Percentiles rank a stretch among this genome's conserved stretches.
These are phyloP conservation scores for Curvularia eragrostidis DNA, from an alignment of 2,329 filamentous ascomycete genomes.

Conservation along the genomic window DNA sequence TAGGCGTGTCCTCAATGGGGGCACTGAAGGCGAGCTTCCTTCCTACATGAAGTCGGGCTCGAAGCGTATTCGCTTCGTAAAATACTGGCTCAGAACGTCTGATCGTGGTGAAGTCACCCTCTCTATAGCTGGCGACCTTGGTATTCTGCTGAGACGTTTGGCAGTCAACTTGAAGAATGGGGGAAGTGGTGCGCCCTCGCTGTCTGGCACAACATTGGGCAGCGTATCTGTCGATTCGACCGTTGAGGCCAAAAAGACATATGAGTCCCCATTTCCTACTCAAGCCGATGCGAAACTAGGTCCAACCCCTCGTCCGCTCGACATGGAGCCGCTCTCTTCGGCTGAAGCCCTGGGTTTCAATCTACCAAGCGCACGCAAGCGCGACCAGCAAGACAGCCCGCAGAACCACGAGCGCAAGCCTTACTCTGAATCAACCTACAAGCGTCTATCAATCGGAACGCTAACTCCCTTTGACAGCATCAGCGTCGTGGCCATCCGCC, in stretches of 20 bases:
- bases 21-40: constrained; percentile 7
- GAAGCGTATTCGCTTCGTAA: constrained; percentile 32
- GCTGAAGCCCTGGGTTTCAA: constrained; percentile 13
- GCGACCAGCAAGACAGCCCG: constrained; percentile 4
- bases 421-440: too few species aligned
- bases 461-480: constrained; percentile 9
- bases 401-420: too few species aligned
- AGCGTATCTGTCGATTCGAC: neutral
- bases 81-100: constrained; percentile 33
- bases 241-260: neutral
- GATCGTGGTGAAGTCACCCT: constrained; percentile 14
- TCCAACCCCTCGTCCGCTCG: constrained; percentile 15
- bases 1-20: constrained; percentile 1
- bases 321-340: neutral
- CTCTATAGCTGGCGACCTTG: constrained; percentile 30
- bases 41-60: constrained; percentile 22
- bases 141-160: constrained; percentile 27
- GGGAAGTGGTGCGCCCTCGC: neutral
- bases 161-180: constrained; percentile 16
- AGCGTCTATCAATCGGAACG: constrained; percentile 1
- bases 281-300: constrained; percentile 12
- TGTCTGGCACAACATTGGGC: neutral
- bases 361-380: neutral
- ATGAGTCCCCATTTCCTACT: neutral
- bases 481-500: neutral